Conservation (phyloP, 495 filamentous ascomycete genomes). For the Neurospora tetraspora region DNA sequence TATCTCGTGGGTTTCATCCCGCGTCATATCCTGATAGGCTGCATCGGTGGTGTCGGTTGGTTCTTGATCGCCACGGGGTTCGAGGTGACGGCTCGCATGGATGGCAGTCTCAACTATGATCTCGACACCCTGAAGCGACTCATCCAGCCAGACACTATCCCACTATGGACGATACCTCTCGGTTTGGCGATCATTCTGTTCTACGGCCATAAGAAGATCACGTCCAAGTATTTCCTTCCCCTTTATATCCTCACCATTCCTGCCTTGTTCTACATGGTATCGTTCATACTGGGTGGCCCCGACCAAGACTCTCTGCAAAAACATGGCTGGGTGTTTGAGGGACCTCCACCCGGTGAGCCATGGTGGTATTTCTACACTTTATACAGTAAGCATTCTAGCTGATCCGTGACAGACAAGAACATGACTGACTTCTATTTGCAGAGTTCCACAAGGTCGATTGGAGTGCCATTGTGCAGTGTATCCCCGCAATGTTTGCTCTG, state of each 20-base stretch:
- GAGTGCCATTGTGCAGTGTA: slow-evolving; percentile 64
- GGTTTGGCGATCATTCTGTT: slow-evolving; percentile 67
- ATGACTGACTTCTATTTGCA: slow-evolving; percentile 26
- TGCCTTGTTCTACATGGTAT: slow-evolving; percentile 70
- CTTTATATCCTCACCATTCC: slow-evolving; percentile 79
- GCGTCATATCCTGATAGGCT: slow-evolving; percentile 89
- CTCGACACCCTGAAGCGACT: slow-evolving; percentile 64
- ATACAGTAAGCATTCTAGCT: slow-evolving; percentile 53
- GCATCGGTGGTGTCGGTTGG: slow-evolving; percentile 96
- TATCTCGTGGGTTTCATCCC: slow-evolving; percentile 95
- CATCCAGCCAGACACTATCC: slow-evolving; percentile 56
- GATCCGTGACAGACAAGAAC: neutral
- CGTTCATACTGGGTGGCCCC: slow-evolving; percentile 53
- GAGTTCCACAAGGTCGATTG: slow-evolving; percentile 69
- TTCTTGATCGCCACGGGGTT: slow-evolving; percentile 86
- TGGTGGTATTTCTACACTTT: slow-evolving; percentile 97
- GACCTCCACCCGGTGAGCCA: slow-evolving; percentile 70
- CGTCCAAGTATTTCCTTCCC: slow-evolving; percentile 73
- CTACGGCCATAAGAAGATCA: slow-evolving; percentile 58
- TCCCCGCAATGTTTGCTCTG: slow-evolving; percentile 93
- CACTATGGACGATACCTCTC: slow-evolving; percentile 77
- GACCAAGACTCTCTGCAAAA: slow-evolving; percentile 52
- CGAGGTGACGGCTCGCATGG: slow-evolving; percentile 84
- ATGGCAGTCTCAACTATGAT: slow-evolving; percentile 74
- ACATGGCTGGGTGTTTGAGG: slow-evolving; percentile 82